phyloP scores from a whole-genome alignment of 2,329 filamentous ascomycete genomes.

The Venturia nashicola region DNA sequence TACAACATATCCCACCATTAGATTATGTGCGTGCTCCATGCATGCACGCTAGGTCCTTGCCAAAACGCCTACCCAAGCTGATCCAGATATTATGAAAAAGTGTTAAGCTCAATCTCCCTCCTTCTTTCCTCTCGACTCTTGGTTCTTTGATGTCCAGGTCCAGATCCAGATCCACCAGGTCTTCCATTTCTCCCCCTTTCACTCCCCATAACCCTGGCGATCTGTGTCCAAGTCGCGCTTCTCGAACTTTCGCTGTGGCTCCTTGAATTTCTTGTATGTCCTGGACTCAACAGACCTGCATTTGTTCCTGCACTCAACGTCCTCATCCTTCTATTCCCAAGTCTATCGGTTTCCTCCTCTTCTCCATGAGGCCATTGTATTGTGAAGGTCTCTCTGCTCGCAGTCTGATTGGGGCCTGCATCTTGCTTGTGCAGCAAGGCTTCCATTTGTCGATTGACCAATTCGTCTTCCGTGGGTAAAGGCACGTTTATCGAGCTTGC shows the following conservation, averaged over 20 bases:
- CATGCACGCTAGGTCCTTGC: background rate
- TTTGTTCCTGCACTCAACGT: background rate
- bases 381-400: conserved; percentile 28
- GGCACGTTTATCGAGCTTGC: conserved; percentile 8
- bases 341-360: conserved; percentile 5
- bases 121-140: conserved; percentile 11
- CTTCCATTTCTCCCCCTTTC: background rate
- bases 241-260: background rate
- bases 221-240: background rate
- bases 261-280: background rate
- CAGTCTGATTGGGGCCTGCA: conserved; percentile 19
- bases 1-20: background rate
- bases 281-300: background rate
- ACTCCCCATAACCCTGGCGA: background rate
- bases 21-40: background rate
- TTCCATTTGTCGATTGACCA: conserved; percentile 39
- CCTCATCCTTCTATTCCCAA: background rate
- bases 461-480: conserved; percentile 29
- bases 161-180: background rate
- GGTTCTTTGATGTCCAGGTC: background rate
- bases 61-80: background rate
- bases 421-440: conserved; percentile 29
- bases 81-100: background rate
- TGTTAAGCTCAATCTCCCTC: conserved; percentile 9
- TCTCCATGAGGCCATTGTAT: conserved; percentile 24